phyloP scores from a whole-genome alignment of 2,329 filamentous ascomycete genomes.

The Aspergillus bombycis region DNA sequence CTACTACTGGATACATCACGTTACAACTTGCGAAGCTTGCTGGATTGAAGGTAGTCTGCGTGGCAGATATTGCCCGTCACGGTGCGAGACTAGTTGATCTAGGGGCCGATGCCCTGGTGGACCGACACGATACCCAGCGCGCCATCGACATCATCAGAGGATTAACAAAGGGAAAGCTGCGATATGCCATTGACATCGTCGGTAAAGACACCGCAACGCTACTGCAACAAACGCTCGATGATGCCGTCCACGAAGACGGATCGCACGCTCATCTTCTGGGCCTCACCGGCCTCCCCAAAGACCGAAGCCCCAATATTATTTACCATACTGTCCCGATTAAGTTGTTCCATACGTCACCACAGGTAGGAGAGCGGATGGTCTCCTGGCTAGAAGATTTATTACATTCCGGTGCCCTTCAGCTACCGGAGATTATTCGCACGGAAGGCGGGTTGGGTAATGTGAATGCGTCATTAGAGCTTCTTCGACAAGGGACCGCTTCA shows the following conservation, averaged over 20 bases:
- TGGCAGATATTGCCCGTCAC: slow-evolving; percentile 70
- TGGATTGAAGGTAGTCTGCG: slow-evolving; percentile 65
- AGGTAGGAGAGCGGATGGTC: slow-evolving; percentile 65
- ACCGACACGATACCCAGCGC: slow-evolving; percentile 67
- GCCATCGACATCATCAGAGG: slow-evolving; percentile 66
- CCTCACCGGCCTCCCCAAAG: slow-evolving; percentile 68
- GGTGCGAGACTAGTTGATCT: slow-evolving; percentile 59
- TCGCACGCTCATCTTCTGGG: slow-evolving; percentile 64
- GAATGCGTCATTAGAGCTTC: slow-evolving; percentile 68
- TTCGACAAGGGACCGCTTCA: slow-evolving; percentile 67
- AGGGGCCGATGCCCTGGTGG: slow-evolving; percentile 67
- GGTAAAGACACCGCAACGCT: slow-evolving; percentile 65
- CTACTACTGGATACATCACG: slow-evolving; percentile 68
- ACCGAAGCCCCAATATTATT: slow-evolving; percentile 47
- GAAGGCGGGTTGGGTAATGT: slow-evolving; percentile 67
- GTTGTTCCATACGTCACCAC: slow-evolving; percentile 69
- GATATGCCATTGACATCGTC: slow-evolving; percentile 70
- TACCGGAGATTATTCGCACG: slow-evolving; percentile 68
- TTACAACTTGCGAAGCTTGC: slow-evolving; percentile 70
- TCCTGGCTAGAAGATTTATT: slow-evolving; percentile 71
- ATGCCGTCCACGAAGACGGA: slow-evolving; percentile 14
- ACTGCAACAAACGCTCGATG: slow-evolving; percentile 57
- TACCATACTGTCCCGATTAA: slow-evolving; percentile 75
- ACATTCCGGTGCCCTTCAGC: slow-evolving; percentile 53
- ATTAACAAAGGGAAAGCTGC: slow-evolving; percentile 60